Evolutionary conservation across 2,329 filamentous ascomycete genomes (phyloP), one percentile per base, ranked within the genome.

Genomic region (Fusarium heterosporum): DNA sequence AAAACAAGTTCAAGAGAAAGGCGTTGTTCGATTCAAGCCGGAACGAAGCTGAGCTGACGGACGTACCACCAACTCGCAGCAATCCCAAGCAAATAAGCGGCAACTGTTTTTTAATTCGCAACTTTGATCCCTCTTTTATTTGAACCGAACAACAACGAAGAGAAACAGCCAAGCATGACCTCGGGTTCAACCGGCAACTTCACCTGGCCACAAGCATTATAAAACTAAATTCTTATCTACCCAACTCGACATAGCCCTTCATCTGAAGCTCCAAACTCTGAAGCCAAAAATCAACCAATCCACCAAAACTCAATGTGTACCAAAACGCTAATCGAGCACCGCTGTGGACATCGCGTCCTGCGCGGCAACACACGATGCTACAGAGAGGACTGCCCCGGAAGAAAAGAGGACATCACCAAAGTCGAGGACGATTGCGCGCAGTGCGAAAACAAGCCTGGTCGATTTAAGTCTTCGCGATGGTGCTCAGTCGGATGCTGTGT

Each of bases 361-460:
- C 70, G 78, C 28, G 78, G 78, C 46, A 76, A 74, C 48, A 78
- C 78, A 12, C 70, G 72, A 61, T 80, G 78, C 68, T 79, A 75
- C 50, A 60, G 64, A 40, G 72, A 74, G 8, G 58, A 74, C 25
- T 80, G 78, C 54, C 53, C 72, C 1, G 75, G 71, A 4, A 70
- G 73, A 28, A 71, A 66, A 22, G 76, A 78, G 28, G 75, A 77
- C 26, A 61, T 78, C 8, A 68, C 71, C 16, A 54, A 69, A 45
- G 73, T 77, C 46, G 54, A 69, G 3, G 76, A 79, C 22, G 67
- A 76, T 34, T 80, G 78, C 55, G 66, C 75, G 38, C 74, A 76
- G 46, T 80, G 78, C 58, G 77, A 78, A 43, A 70, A 68, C 47
- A 68, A 64, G n/a, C 67, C 67, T 34, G 55, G 68, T 13, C 60